Conservation (phyloP, 2,329 filamentous ascomycete genomes). For the Alternaria viburni region DNA sequence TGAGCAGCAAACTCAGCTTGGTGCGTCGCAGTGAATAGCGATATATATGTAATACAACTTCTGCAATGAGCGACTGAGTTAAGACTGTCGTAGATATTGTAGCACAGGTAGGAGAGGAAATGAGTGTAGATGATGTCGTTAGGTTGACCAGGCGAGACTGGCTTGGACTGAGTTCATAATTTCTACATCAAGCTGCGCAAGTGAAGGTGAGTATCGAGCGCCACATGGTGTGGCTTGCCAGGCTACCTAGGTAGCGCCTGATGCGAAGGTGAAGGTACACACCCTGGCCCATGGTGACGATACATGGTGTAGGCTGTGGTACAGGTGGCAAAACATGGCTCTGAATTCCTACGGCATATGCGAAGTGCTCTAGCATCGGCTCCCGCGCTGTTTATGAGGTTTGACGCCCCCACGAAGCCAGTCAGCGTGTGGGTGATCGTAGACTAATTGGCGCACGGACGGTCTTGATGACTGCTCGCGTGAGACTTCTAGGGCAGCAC, state of each 20-base stretch:
- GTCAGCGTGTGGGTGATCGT: conserved; percentile 10
- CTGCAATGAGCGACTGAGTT: background rate
- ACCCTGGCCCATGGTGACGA: background rate
- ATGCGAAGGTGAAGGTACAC: conserved; percentile 18
- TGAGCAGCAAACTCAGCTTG: background rate
- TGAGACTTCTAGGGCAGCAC: conserved; percentile 17
- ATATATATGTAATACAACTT: background rate
- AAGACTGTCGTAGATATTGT: background rate
- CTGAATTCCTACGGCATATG: background rate
- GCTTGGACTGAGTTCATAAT: no score
- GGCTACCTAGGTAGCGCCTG: background rate
- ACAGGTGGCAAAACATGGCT: background rate
- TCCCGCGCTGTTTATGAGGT: background rate
- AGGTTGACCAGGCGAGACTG: background rate
- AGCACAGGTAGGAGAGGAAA: background rate
- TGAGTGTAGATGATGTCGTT: background rate
- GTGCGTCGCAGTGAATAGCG: background rate
- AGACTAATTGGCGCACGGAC: conserved; percentile 15
- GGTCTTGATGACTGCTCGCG: conserved; percentile 20
- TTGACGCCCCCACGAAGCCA: conserved; percentile 13
- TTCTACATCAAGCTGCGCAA: background rate
- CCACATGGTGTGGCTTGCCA: background rate
- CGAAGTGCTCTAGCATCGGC: background rate
- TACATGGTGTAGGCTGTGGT: background rate
- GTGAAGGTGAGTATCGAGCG: conserved; percentile 15